Evolutionary conservation across 495 filamentous ascomycete species (phyloP).

Genomic region (Jackrogersella minutella): DNA sequence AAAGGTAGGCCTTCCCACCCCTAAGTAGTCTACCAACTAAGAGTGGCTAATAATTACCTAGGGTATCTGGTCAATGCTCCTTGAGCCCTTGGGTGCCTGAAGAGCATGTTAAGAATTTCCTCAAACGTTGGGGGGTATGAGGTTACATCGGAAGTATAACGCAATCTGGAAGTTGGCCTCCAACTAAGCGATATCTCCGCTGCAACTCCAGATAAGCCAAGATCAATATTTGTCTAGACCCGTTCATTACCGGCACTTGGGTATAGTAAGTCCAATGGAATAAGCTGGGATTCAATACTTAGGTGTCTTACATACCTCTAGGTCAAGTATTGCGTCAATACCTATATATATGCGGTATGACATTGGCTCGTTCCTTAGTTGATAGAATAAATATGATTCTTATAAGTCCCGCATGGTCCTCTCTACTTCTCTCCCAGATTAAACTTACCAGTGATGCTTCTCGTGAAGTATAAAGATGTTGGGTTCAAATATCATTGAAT

Average conservation of each 20-base stretch:
- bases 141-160: slow-evolving; percentile 31
- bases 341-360: neutral
- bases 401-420: slow-evolving; percentile 1
- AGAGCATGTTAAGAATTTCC: neutral
- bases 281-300: neutral
- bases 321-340: slow-evolving; percentile 8
- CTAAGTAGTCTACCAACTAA: no score
- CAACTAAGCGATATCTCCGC: slow-evolving; percentile 24
- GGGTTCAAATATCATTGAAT: neutral
- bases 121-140: neutral
- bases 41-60: neutral
- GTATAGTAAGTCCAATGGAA: slow-evolving; percentile 25
- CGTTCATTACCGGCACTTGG: slow-evolving; percentile 8
- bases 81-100: no score
- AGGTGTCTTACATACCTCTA: neutral
- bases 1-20: no score
- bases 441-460: neutral
- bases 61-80: neutral
- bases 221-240: slow-evolving; percentile 2
- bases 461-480: neutral
- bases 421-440: neutral
- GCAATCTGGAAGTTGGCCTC: slow-evolving; percentile 23
- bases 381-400: neutral
- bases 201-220: slow-evolving; percentile 27
- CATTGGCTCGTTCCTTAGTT: neutral